Evolutionary conservation across 2,329 filamentous ascomycete species (phyloP).

Genomic region (Orbilia javanica): DNA sequence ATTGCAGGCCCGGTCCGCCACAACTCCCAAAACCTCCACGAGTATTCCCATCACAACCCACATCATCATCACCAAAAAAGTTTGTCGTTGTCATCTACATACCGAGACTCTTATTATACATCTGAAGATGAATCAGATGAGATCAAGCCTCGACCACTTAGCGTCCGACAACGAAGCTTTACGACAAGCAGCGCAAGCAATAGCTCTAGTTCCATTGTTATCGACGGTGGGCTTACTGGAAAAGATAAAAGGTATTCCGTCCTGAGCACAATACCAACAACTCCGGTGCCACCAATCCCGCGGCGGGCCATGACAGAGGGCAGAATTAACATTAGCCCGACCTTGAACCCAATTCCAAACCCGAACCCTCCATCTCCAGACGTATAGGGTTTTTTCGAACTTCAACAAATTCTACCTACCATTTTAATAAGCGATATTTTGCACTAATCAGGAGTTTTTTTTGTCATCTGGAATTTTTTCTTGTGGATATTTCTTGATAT

Average conservation of each 20-base stretch:
- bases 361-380: constrained; percentile 25
- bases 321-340: constrained; percentile 4
- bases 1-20: constrained; percentile 31
- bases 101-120: constrained; percentile 49
- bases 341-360: constrained; percentile 4
- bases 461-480: neutral
- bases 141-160: constrained; percentile 42
- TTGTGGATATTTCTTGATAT: neutral
- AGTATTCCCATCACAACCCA: constrained; percentile 9
- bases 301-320: constrained; percentile 35
- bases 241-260: constrained; percentile 31
- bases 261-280: constrained; percentile 3
- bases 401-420: neutral
- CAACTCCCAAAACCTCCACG: constrained; percentile 21
- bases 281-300: constrained; percentile 27
- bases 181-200: constrained; percentile 48
- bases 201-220: constrained; percentile 52
- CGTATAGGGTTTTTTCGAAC: neutral
- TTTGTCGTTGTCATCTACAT: constrained; percentile 21
- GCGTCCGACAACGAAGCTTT: constrained; percentile 44
- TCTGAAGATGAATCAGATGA: constrained; percentile 54
- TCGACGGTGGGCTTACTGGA: constrained; percentile 17
- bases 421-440: neutral
- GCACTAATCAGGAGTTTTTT: constrained; percentile 20
- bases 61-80: constrained; percentile 31